Evolutionary conservation across 1,284 basidiomycete species (phyloP), one percentile per base, ranked within the genome.

Genomic region (Puccinia horiana): DNA sequence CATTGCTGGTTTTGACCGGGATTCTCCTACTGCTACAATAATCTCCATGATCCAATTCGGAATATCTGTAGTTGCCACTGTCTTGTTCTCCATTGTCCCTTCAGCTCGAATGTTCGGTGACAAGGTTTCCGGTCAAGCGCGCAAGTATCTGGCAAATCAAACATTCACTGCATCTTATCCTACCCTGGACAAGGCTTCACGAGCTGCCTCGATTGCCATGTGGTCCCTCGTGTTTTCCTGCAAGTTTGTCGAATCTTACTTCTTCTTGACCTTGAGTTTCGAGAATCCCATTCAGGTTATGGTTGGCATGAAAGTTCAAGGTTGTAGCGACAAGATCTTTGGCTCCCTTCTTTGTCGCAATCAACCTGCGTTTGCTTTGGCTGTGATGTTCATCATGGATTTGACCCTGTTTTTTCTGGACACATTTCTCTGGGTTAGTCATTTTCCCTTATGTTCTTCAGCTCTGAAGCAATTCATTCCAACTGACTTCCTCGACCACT

Each of bases 341-440:
- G 94, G 94, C 32, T 89, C 89, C 84, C 89, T 88, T 11, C 90
- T 98, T 18, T 97, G 95, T 88, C 88, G 89, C 73, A 94, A 97
- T 86, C 95, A 98, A 84, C 93, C 94, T 0, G 92, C 92, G 9
- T 97, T 97, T 88, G 93, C 95, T 18, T 88, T 98, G 84, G 90
- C 95, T 82, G 93, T 96, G 89, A 98, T 97, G 95, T 97, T 94
- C 87, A 88, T 95, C 88, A 96, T 97, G 95, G 95, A 97, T 87
- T 88, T 97, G 58, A 91, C 93, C 72, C 90, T 97, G 75, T 98
- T 94, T 91, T 98, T 97, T 91, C 89, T 98, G 87, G 95, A 98
- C 88, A 98, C 95, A 8, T 98, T 96, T 92, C 88, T 98, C 58
- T 98, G 95, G 95, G 80, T 82, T 29, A 47, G 80, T 82, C 32